Conservation (phyloP, 176 grass and related monocot species). For the Bonia amplexicaulis region DNA sequence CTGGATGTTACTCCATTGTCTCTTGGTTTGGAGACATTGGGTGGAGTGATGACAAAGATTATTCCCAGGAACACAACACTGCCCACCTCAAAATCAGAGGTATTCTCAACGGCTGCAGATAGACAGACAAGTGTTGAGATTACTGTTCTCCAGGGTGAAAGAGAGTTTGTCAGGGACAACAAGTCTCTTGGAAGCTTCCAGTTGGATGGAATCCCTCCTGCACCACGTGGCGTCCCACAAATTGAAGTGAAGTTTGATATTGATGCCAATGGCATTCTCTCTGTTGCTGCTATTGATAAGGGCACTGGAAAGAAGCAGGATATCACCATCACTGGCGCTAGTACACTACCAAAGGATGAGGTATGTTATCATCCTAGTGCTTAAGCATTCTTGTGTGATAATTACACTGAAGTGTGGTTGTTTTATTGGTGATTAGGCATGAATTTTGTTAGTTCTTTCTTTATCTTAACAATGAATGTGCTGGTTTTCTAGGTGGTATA, state of each 20-base stretch:
- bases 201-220: slow-evolving; percentile 92
- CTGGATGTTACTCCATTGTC: slow-evolving; percentile 87
- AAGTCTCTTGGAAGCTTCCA: slow-evolving; percentile 92
- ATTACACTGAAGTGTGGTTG: background rate
- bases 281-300: slow-evolving; percentile 93
- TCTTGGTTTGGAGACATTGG: slow-evolving; percentile 91
- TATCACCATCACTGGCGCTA: slow-evolving; percentile 96
- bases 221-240: slow-evolving; percentile 89
- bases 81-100: slow-evolving; percentile 97
- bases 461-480: background rate
- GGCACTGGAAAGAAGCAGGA: slow-evolving; percentile 99
- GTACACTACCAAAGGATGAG: slow-evolving; percentile 92
- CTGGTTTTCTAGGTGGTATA: background rate
- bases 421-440: background rate
- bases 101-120: slow-evolving; percentile 96
- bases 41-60: slow-evolving; percentile 99
- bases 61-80: slow-evolving; percentile 94
- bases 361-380: slow-evolving; percentile 30
- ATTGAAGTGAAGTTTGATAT: slow-evolving; percentile 99
- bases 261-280: slow-evolving; percentile 98
- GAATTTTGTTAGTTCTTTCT: background rate
- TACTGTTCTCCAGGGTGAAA: slow-evolving; percentile 95
- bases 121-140: slow-evolving; percentile 94
- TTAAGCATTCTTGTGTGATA: background rate
- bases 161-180: slow-evolving; percentile 98